Evolutionary conservation across 352 stramenopile species (phyloP), one percentile per base, ranked within the genome.

Genomic region (Globisporangium heterothallicum): DNA sequence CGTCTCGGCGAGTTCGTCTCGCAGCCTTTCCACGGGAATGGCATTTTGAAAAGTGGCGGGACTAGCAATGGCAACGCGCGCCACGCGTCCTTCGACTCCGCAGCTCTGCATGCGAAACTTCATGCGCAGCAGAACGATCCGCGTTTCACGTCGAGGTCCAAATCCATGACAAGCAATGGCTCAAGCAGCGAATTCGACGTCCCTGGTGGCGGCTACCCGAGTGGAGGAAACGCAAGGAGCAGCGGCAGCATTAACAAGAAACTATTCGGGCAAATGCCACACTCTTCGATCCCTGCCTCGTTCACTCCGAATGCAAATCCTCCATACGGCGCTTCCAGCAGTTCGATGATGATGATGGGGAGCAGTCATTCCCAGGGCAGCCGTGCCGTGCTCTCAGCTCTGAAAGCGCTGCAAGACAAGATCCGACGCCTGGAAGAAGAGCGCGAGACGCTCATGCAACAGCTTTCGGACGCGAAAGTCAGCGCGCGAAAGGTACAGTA

Each of bases 351-450:
- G 7, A 43, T 42, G 1, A 53, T 53, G 25, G 27, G 36, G 6
- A 14, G 41, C 19, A 29, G 14, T 13, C 12, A 43, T 6, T 59
- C 63, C 8, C 71, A 86, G 36, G 72, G 76, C 14, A 88, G 78
- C 53, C 78, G 79, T n/a, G 75, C 80, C 4, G 59, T 91, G 3
- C 58, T 91, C 6, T 84, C 74, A 0, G 80, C 80, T 24, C 56
- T 92, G 13, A 92, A 92, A 52, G 80, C 80, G 1, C 70, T 92
- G 5, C 80, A 92, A 32, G 75, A 92, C 60, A 92, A 92, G 45
- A 87, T 89, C 34, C 61, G 63, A 12, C 69, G 78, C 6, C 61
- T 92, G 1, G 80, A 92, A 53, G 63, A 82, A 24, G 78, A 92
- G 49, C 69, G 75, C 9, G 78, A 81, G 35, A 61, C 56, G 35